These are phyloP conservation scores for Arachis stenosperma DNA, from an alignment of 306 rosid species.

Conservation along the genomic window DNA sequence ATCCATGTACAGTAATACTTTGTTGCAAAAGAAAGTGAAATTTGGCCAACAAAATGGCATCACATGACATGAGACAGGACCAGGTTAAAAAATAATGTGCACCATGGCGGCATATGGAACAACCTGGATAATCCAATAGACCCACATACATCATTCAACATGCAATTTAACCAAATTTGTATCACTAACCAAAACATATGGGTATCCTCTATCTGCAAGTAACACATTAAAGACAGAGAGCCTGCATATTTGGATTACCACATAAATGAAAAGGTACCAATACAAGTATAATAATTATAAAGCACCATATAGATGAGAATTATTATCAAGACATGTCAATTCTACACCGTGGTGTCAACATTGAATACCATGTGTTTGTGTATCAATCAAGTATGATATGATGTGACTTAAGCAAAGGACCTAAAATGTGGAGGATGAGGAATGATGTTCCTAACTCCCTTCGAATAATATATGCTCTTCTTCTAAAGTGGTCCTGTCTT, in stretches of 20 bases:
- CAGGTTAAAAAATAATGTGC: conserved; percentile 30
- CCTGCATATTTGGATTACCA: conserved; percentile 28
- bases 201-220: conserved; percentile 26
- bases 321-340: conserved; percentile 23
- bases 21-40: conserved; percentile 14
- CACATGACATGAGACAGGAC: conserved; percentile 30
- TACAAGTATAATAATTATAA: neutral
- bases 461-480: conserved; percentile 61
- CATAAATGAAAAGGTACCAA: neutral
- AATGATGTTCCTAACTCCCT: conserved; percentile 29
- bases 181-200: conserved; percentile 33
- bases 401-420: conserved; percentile 31
- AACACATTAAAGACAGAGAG: conserved; percentile 20
- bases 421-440: conserved; percentile 34
- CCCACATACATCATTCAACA: conserved; percentile 33
- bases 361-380: conserved; percentile 25
- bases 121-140: conserved; percentile 37
- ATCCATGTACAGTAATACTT: conserved; percentile 4
- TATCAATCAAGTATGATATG: conserved; percentile 38
- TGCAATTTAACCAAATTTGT: conserved; percentile 19
- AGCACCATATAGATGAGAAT: conserved; percentile 27
- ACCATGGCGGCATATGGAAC: conserved; percentile 26
- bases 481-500: conserved; percentile 57
- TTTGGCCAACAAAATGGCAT: conserved; percentile 29
- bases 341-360: conserved; percentile 16